Evolutionary conservation across 2,329 filamentous ascomycete species (phyloP).

Genomic region (Teratosphaeria epicoccoides): DNA sequence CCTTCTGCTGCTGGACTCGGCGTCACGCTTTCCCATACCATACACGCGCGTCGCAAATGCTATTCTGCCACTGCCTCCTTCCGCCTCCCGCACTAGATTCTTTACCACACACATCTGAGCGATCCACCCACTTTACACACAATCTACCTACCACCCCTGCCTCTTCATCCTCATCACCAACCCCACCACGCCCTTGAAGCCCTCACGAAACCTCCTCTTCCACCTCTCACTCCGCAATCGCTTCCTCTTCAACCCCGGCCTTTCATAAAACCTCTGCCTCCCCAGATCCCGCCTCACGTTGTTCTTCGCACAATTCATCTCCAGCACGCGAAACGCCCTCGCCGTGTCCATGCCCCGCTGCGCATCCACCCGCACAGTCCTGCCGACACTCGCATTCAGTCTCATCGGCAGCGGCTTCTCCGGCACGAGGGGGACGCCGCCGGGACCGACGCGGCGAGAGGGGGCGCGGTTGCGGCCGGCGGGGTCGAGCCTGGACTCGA

Average conservation of each 20-base stretch:
- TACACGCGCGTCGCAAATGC: too few species aligned
- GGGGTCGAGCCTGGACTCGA: slow-evolving; percentile 7
- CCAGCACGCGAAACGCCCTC: slow-evolving; percentile 36
- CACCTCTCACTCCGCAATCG: slow-evolving; percentile 59
- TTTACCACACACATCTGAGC: too few species aligned
- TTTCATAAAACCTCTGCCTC: slow-evolving; percentile 61
- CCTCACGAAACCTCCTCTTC: slow-evolving; percentile 56
- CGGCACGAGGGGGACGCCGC: slow-evolving; percentile 1
- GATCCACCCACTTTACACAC: too few species aligned
- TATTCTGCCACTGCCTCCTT: too few species aligned
- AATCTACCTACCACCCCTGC: slow-evolving; percentile 59
- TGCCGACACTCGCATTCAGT: slow-evolving; percentile 31
- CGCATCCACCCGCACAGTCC: slow-evolving; percentile 29
- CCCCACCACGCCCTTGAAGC: slow-evolving; percentile 53
- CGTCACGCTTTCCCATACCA: too few species aligned
- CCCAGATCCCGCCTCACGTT: slow-evolving; percentile 45
- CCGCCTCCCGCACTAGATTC: too few species aligned
- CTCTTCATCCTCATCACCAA: slow-evolving; percentile 59
- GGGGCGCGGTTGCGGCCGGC: not conserved
- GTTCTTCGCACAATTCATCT: slow-evolving; percentile 42
- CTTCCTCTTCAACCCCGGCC: slow-evolving; percentile 67
- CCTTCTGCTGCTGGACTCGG: too few species aligned
- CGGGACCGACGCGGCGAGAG: not conserved
- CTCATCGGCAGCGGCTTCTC: slow-evolving; percentile 16
- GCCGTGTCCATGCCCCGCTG: slow-evolving; percentile 35